A percentile compares a stretch with the other conserved stretches of the same genome.
Conservation (phyloP, 164 flowering plant genomes). For the Platanus orientalis region DNA sequence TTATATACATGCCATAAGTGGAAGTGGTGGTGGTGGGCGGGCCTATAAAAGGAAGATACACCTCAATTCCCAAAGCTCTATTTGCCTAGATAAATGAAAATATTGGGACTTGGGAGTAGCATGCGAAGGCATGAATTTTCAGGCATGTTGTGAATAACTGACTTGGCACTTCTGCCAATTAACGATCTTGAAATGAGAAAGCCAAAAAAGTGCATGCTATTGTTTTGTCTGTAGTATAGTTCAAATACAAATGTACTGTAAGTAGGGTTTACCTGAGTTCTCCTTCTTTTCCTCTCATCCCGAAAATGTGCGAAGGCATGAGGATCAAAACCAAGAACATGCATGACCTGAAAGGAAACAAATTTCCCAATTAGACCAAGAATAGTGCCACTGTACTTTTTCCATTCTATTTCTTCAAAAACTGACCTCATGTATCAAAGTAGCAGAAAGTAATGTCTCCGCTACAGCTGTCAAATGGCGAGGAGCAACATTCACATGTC, state of each 20-base stretch:
- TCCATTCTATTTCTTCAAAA: not conserved
- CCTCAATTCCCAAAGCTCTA: too few relatives aligned
- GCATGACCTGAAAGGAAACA: constrained; percentile 71
- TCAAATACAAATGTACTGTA: not conserved
- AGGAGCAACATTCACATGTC: constrained; percentile 99
- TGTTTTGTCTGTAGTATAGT: too few relatives aligned
- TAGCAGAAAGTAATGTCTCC: constrained; percentile 93
- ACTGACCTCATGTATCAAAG: constrained; percentile 91
- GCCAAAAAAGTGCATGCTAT: too few relatives aligned
- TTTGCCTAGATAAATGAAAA: not conserved
- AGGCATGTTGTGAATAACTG: not conserved
- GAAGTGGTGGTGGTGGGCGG: too few relatives aligned
- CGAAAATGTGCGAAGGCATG: constrained; percentile 99
- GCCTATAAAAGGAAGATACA: too few relatives aligned
- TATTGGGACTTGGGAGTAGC: not conserved
- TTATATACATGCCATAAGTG: too few relatives aligned
- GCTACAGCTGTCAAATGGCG: constrained; percentile 99
- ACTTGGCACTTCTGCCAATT: too few relatives aligned
- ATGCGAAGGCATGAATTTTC: not conserved
- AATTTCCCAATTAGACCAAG: constrained; percentile 10
- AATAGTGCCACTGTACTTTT: not conserved
- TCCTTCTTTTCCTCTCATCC: constrained; percentile 96
- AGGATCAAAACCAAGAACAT: constrained; percentile 99
- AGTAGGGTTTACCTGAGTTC: constrained; percentile 53
- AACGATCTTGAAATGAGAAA: too few relatives aligned